Evolutionary conservation across 208 protist genomes (phyloP), one percentile per base, ranked within the genome.

Genomic region (Borovskyia barvae): DNA sequence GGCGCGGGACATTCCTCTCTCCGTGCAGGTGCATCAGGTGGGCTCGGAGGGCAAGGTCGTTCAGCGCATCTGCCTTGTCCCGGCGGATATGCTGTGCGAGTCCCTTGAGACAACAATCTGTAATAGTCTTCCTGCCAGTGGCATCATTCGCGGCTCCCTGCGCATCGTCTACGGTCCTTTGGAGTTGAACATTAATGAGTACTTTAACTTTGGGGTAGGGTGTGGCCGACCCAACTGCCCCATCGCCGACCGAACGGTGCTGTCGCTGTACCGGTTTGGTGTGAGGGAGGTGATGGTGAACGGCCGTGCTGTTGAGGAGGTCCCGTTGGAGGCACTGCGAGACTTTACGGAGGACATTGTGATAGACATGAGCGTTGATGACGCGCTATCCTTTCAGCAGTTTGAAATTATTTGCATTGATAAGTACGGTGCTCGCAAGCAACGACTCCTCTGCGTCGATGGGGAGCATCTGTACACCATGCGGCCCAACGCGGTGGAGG

Each of bases 331-430:
- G 30, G 60, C 30, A 6, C 36, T 63, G 47, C 54, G 43, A 11
- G 69, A 71, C 22, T 29, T 71, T 30, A 57, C 62, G 3, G 80
- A 91, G 49, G 87, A 91, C 35, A 90, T 94, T 62, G 66, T 80
- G 4, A 77, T 92, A 39, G 76, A 90, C 57, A 88, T 94, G 75
- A 74, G 80, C 32, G 64, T 76, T 3, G 82, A 92, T 35, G 80
- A 92, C 58, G 85, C 88, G 6, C 25, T 86, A 6, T 72, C 82
- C 12, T 90, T 90, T 50, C 82, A 94, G 59, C 83, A 90, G 60
- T 94, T 94, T 48, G 87, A 94, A 33, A 84, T 94, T 3, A 91
- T 92, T 42, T 67, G 75, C 25, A 92, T 92, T 37, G 88, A 87
- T 47, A 68, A 73, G 35, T 87, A 88, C 54, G 87, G 87, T 29